phyloP scores from a whole-genome alignment of 306 rosid species.

The Begonia loranthoides region DNA sequence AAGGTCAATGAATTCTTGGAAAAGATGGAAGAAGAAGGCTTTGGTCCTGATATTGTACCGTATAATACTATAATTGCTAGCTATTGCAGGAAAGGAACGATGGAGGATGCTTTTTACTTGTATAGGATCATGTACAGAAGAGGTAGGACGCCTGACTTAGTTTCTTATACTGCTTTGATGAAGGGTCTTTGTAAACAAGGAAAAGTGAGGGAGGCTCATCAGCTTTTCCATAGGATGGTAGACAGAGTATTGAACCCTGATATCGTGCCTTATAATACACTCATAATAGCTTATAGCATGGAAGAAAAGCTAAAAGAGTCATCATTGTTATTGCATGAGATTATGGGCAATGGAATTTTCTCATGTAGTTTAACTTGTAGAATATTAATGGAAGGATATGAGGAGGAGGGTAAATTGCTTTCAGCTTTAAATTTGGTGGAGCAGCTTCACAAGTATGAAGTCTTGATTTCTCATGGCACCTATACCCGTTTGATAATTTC shows the following conservation, averaged over 20 bases:
- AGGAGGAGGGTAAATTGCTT: slow-evolving; percentile 42
- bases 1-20: slow-evolving; percentile 69
- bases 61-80: slow-evolving; percentile 65
- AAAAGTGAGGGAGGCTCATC: slow-evolving; percentile 70
- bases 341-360: slow-evolving; percentile 43
- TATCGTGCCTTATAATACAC: slow-evolving; percentile 48
- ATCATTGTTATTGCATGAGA: slow-evolving; percentile 45
- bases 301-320: slow-evolving; percentile 43
- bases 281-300: slow-evolving; percentile 53
- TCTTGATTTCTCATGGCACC: slow-evolving; percentile 27
- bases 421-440: slow-evolving; percentile 63
- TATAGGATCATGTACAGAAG: slow-evolving; percentile 72
- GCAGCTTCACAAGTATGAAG: slow-evolving; percentile 46
- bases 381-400: slow-evolving; percentile 52
- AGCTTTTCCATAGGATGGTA: slow-evolving; percentile 73
- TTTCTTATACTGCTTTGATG: slow-evolving; percentile 64
- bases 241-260: slow-evolving; percentile 62
- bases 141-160: slow-evolving; percentile 59
- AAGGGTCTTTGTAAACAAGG: slow-evolving; percentile 71
- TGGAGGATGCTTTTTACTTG: slow-evolving; percentile 66
- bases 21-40: slow-evolving; percentile 89
- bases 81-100: slow-evolving; percentile 61
- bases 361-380: slow-evolving; percentile 53
- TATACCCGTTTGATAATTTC: slow-evolving; percentile 42
- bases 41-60: slow-evolving; percentile 67